These are phyloP conservation scores for Kurtzmaniella natalensis DNA, from an alignment of 1,139 yeast genomes.

Conservation along the genomic window DNA sequence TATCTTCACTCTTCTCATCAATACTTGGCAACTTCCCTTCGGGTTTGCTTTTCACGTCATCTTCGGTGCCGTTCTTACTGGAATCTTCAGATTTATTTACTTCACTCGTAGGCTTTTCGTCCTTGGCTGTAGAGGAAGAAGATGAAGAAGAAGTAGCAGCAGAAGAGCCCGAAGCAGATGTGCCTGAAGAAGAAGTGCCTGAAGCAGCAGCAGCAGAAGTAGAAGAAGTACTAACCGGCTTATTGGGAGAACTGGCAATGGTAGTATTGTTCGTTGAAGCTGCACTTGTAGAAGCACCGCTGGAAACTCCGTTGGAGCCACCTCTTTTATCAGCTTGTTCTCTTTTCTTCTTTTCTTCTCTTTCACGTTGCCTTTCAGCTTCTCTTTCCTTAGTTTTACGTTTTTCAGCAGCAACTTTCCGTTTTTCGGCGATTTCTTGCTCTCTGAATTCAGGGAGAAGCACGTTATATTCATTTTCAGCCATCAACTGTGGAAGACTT, in stretches of 20 bases:
- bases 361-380: constrained; percentile 18
- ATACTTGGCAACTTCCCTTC: constrained; percentile 4
- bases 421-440: constrained; percentile 17
- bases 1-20: no score
- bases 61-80: constrained; percentile 1
- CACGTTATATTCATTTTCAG: constrained; percentile 57
- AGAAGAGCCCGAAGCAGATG: not conserved
- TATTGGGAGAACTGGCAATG: no score
- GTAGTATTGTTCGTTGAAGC: not conserved
- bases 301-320: constrained; percentile 1
- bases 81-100: constrained; percentile 4
- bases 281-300: not conserved
- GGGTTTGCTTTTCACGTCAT: constrained; percentile 4
- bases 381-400: constrained; percentile 16
- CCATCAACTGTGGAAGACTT: constrained; percentile 65
- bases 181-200: not conserved
- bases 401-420: constrained; percentile 10
- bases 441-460: constrained; percentile 42
- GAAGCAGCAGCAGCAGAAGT: not conserved
- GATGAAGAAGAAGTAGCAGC: not conserved
- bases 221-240: not conserved
- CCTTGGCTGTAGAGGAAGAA: not conserved
- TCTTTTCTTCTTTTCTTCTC: constrained; percentile 10
- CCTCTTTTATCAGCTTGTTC: constrained; percentile 3
- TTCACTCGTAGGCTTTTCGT: constrained; percentile 3